A percentile compares a stretch with the other conserved stretches of the same genome.
Conservation (phyloP, 352 stramenopile species). For the Globisporangium irregulare region DNA sequence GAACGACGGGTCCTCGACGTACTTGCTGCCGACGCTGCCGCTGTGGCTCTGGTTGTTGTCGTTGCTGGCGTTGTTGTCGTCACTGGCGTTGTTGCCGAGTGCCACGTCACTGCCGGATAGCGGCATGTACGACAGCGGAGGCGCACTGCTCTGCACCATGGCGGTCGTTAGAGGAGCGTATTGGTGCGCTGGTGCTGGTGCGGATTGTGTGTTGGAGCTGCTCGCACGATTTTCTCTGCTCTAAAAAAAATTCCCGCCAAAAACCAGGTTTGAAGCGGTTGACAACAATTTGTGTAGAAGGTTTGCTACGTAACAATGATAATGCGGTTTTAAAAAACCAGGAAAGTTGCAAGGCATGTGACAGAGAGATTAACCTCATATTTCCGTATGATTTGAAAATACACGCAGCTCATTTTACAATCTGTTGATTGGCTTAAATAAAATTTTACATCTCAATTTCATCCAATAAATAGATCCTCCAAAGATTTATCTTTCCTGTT, state of each 20-base stretch:
- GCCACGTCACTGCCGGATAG: background rate
- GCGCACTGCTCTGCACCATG: slow-evolving; percentile 1
- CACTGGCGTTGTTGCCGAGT: background rate
- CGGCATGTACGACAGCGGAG: slow-evolving; percentile 1
- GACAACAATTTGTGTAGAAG: background rate
- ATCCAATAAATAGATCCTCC: too few species aligned
- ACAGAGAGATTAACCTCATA: too few species aligned
- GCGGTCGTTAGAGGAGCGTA: background rate
- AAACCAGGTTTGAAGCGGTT: slow-evolving; percentile 2
- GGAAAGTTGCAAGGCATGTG: too few species aligned
- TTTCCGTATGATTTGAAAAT: too few species aligned
- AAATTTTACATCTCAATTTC: too few species aligned
- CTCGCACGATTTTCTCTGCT: background rate
- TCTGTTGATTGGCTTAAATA: too few species aligned
- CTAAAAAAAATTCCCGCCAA: background rate
- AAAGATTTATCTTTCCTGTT: too few species aligned
- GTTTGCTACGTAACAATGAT: background rate
- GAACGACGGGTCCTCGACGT: slow-evolving; percentile 38
- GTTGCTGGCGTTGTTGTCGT: slow-evolving; percentile 1
- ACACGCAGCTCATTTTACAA: too few species aligned
- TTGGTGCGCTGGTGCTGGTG: slow-evolving; percentile 1
- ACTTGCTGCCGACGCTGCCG: slow-evolving; percentile 19
- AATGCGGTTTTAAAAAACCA: background rate
- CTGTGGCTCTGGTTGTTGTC: slow-evolving; percentile 20
- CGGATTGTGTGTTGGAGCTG: background rate